Base-by-base conservation (phyloP, 192 early-diverging fungal species). In the Mortierella alpina region DNA sequence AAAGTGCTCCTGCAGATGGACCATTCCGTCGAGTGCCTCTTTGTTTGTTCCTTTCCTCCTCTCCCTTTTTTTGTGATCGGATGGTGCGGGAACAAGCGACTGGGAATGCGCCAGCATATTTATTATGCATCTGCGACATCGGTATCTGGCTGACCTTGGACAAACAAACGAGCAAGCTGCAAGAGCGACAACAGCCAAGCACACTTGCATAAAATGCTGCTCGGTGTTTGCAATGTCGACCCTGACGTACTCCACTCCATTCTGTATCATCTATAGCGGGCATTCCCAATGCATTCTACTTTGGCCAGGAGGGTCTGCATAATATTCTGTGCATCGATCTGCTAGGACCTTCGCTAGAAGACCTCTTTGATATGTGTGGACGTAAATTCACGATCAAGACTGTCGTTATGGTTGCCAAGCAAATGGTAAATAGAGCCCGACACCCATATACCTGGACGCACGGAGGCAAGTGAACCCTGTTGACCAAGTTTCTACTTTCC, bases 251-350 rank as follows among this genome's bases (percentile, higher is more conserved):
- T 40, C 18, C 18, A 12, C 39, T 62, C 41, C 6, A 12, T 15
- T 52, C 54, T 63, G 11, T 49, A 5, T 50, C 31, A 60, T 59
- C 8, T 69, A 92, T 69, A 92, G 92, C 87, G 31, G 97, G 97
- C 67, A 91, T 99, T 61, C 97, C 97, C 8, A 88, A 84, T 60
- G 95, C 92, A 7, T 95, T 97, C 70, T 97, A 97, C 87, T 99
- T 96, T 91, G 96, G 96, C 51, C 95, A 96, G 73, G 97, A 99
- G 82, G 96, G 97, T 18, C 86, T 99, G 18, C 93, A 99, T 82
- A 97, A 96, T 79, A 91, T 99, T 46, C 87, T 99, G 5, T 95
- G 94, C 70, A 94, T 99, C 48, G 97, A 99, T 74, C 86, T 99
- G 60, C 88, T 99, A 15, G 97, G 97, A 2, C 95, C 96, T 15